A percentile compares a stretch with the other conserved stretches of the same genome.
Evolutionary conservation across 2,329 filamentous ascomycete genomes (phyloP).

Genomic region (Penicillium sp.): DNA sequence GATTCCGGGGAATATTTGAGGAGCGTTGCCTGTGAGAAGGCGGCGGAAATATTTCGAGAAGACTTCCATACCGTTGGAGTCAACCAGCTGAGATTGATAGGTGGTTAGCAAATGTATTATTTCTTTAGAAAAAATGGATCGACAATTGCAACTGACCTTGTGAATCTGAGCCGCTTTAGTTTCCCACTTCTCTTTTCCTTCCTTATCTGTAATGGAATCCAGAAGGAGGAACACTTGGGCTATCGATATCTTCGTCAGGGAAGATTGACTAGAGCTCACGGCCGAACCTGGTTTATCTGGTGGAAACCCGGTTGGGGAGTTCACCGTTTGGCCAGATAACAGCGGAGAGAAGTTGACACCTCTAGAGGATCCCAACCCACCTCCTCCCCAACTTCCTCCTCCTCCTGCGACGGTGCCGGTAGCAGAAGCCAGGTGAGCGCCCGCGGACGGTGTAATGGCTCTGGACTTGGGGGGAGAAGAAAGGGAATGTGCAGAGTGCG

Average conservation of each 20-base stretch:
- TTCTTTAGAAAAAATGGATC: background rate
- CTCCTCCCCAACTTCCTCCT: slow-evolving; percentile 47
- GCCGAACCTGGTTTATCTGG: slow-evolving; percentile 43
- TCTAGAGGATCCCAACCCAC: slow-evolving; percentile 55
- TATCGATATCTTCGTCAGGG: slow-evolving; percentile 86
- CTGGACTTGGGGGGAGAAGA: slow-evolving; percentile 53
- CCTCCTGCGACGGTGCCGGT: slow-evolving; percentile 51
- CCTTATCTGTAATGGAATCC: slow-evolving; percentile 92
- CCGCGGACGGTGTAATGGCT: slow-evolving; percentile 52
- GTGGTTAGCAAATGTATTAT: background rate
- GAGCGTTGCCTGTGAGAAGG: slow-evolving; percentile 84
- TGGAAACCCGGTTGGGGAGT: slow-evolving; percentile 51
- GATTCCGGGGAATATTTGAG: slow-evolving; percentile 80
- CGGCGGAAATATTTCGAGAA: slow-evolving; percentile 94
- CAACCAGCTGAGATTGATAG: slow-evolving; percentile 65
- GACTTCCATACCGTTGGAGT: slow-evolving; percentile 99
- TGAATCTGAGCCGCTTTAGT: slow-evolving; percentile 84
- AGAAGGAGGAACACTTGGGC: slow-evolving; percentile 93
- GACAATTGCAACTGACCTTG: slow-evolving; percentile 62
- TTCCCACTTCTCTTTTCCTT: slow-evolving; percentile 87
- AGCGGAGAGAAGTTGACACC: slow-evolving; percentile 59
- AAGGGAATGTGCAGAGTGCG: slow-evolving; percentile 50
- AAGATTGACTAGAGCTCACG: slow-evolving; percentile 50
- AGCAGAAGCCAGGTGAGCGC: slow-evolving; percentile 55
- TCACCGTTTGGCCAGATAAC: slow-evolving; percentile 52